A percentile compares a stretch with the other conserved stretches of the same genome.
Conservation (phyloP, 202 grass and related monocot species). For the Hordeum pubiflorum region DNA sequence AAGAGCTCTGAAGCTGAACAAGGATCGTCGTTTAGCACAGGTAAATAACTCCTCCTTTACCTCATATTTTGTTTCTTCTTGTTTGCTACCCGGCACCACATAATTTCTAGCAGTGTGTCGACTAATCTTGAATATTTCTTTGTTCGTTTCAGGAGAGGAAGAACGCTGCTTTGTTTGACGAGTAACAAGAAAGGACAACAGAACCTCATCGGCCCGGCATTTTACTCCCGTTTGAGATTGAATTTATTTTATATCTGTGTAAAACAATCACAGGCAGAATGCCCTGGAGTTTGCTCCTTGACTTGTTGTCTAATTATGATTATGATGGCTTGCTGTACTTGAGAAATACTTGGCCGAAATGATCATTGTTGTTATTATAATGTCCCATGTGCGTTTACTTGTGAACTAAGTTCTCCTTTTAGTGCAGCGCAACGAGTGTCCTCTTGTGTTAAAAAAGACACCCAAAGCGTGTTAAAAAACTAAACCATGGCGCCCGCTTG, state of each 20-base stretch:
- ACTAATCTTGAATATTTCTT: neutral
- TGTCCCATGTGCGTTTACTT: neutral
- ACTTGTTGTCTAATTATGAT: neutral
- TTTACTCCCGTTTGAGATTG: neutral
- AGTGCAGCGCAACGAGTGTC: no score
- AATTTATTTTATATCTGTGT: neutral
- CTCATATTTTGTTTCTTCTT: no score
- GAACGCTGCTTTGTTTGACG: slow-evolving; percentile 42
- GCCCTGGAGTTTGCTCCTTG: neutral
- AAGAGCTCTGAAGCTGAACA: slow-evolving; percentile 71
- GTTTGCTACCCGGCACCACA: neutral
- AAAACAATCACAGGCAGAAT: neutral
- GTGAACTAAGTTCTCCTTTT: neutral
- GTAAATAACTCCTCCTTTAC: neutral
- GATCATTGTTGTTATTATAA: neutral
- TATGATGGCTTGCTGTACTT: neutral
- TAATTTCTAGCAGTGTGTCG: neutral
- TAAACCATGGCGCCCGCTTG: no score
- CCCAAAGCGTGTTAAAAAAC: no score
- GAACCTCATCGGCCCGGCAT: neutral
- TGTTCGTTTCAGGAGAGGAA: slow-evolving; percentile 57
- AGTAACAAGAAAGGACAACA: slow-evolving; percentile 11
- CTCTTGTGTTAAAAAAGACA: no score
- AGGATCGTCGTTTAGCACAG: slow-evolving; percentile 68
- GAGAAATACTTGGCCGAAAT: neutral